These are phyloP conservation scores for Rhizodiscina lignyota DNA, from an alignment of 495 filamentous ascomycete species.

Conservation along the genomic window DNA sequence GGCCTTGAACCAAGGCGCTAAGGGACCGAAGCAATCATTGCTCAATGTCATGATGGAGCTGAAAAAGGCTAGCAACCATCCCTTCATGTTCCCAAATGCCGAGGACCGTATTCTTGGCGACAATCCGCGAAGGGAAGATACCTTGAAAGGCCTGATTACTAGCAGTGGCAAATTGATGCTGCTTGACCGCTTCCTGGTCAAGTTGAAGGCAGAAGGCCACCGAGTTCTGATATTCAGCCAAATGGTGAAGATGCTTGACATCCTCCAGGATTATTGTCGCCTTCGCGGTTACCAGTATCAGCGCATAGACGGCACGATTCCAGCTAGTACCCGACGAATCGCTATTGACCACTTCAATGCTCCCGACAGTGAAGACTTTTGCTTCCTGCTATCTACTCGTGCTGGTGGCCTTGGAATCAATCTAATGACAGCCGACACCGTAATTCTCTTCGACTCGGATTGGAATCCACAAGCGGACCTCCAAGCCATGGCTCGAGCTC, in stretches of 20 bases:
- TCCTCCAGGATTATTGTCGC: constrained; percentile 82
- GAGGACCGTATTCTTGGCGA: constrained; percentile 73
- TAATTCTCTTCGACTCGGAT: constrained; percentile 95
- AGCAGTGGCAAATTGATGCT: constrained; percentile 99
- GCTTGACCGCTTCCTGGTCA: constrained; percentile 79
- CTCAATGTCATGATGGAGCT: constrained; percentile 99
- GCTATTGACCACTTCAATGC: constrained; percentile 98
- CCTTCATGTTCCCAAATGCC: constrained; percentile 89
- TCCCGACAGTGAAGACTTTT: constrained; percentile 83
- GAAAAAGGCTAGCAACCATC: constrained; percentile 97
- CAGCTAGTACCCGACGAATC: constrained; percentile 63
- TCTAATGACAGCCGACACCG: constrained; percentile 95
- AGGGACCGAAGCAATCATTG: constrained; percentile 81
- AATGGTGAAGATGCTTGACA: constrained; percentile 98
- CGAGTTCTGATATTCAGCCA: constrained; percentile 97
- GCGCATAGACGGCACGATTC: constrained; percentile 86
- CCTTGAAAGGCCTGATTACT: constrained; percentile 76
- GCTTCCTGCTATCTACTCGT: constrained; percentile 86
- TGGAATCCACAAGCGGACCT: constrained; percentile 99
- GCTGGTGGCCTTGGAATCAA: constrained; percentile 97
- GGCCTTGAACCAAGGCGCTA: constrained; percentile 75
- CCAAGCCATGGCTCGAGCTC: constrained; percentile 95
- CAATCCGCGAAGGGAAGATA: constrained; percentile 64
- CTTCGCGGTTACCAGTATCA: constrained; percentile 84
- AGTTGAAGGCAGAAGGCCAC: constrained; percentile 80